Evolutionary conservation across 2,329 filamentous ascomycete genomes (phyloP).

Genomic region (Alternaria sp.): DNA sequence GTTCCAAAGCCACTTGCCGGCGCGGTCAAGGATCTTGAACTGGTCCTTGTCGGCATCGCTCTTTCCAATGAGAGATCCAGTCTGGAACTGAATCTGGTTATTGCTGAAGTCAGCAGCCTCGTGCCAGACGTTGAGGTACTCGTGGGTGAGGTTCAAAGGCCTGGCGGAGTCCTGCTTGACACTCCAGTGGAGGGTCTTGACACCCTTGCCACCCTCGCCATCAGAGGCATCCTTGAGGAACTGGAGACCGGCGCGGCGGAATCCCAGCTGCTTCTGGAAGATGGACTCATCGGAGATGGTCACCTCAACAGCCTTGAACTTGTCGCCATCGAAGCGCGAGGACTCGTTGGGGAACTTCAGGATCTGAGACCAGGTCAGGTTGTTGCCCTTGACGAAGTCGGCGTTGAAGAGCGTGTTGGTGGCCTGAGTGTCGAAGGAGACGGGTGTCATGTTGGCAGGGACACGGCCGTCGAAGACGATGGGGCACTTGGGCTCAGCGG

Average conservation of each 20-base stretch:
- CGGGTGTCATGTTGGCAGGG: slow-evolving; percentile 29
- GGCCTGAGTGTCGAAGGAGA: slow-evolving; percentile 41
- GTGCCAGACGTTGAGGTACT: slow-evolving; percentile 60
- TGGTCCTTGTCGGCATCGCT: slow-evolving; percentile 53
- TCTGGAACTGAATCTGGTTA: slow-evolving; percentile 58
- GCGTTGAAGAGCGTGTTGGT: slow-evolving; percentile 57
- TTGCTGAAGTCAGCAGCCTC: slow-evolving; percentile 49
- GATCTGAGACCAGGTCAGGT: slow-evolving; percentile 59
- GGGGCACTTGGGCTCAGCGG: slow-evolving; percentile 38
- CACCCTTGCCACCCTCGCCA: slow-evolving; percentile 59
- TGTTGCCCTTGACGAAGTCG: slow-evolving; percentile 60
- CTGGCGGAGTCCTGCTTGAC: slow-evolving; percentile 60
- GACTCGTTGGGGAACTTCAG: slow-evolving; percentile 55
- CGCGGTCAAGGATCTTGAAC: slow-evolving; percentile 50
- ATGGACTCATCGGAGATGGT: slow-evolving; percentile 66
- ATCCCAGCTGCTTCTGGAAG: slow-evolving; percentile 65
- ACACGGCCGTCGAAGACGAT: slow-evolving; percentile 49
- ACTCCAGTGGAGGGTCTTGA: slow-evolving; percentile 69
- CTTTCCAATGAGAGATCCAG: slow-evolving; percentile 58
- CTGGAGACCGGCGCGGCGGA: slow-evolving; percentile 65
- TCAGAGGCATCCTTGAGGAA: slow-evolving; percentile 59
- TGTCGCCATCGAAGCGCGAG: slow-evolving; percentile 56
- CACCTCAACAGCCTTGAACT: slow-evolving; percentile 58
- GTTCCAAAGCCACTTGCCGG: slow-evolving; percentile 54
- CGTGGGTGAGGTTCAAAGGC: slow-evolving; percentile 65